Evolutionary conservation across 2,329 filamentous ascomycete species (phyloP).

Genomic region (Fusarium gaditjirri): DNA sequence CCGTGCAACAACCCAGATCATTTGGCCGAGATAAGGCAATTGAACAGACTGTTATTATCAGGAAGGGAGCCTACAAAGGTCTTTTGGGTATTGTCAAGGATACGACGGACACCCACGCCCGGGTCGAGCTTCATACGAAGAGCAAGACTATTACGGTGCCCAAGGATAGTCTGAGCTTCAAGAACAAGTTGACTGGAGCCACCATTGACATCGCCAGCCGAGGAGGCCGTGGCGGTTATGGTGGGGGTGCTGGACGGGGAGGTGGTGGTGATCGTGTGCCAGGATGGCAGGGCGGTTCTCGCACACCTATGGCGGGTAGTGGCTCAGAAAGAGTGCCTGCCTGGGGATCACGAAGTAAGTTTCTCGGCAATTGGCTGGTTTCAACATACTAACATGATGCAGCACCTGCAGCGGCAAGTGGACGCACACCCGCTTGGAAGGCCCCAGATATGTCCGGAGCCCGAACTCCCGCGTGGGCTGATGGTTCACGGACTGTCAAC

Average conservation of each 20-base stretch:
- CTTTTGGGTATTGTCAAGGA: conserved; percentile 96
- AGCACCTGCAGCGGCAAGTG: conserved; percentile 66
- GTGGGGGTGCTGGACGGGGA: conserved; percentile 57
- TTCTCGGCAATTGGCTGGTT: background rate
- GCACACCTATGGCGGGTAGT: conserved; percentile 72
- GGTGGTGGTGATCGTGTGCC: conserved; percentile 59
- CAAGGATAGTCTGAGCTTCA: conserved; percentile 84
- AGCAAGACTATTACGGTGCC: conserved; percentile 88
- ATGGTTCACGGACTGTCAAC: conserved; percentile 74
- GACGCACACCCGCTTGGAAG: conserved; percentile 72
- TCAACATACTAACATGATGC: conserved; percentile 38
- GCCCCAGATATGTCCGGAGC: conserved; percentile 63
- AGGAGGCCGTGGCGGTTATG: conserved; percentile 57
- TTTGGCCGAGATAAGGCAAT: conserved; percentile 86
- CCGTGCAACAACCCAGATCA: conserved; percentile 73
- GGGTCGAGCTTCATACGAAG: conserved; percentile 94
- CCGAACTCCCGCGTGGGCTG: conserved; percentile 77
- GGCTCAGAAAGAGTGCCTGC: conserved; percentile 78
- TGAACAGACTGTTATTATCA: conserved; percentile 90
- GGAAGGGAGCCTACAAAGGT: conserved; percentile 90
- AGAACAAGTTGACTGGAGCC: conserved; percentile 83
- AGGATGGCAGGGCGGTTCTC: conserved; percentile 72
- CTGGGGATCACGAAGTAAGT: conserved; percentile 78
- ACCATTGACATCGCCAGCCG: conserved; percentile 75
- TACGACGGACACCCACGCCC: conserved; percentile 84